Evolutionary conservation across 2,329 filamentous ascomycete genomes (phyloP), one percentile per base, ranked within the genome.

Genomic region (Exutisphaerella laricina): DNA sequence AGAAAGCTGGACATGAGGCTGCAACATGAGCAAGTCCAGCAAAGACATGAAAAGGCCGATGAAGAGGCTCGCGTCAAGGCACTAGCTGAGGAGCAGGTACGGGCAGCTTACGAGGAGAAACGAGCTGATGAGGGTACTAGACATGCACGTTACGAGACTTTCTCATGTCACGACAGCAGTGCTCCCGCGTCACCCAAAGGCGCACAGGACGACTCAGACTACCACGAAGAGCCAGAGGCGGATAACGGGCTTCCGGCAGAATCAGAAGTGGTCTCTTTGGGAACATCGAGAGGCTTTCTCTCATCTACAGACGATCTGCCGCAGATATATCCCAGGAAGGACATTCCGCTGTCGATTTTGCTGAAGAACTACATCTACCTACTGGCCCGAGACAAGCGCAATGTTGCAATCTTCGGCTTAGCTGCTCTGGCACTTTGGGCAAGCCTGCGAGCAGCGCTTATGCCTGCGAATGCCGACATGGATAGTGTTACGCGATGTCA

Each of bases 1-100:
- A 73, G 74, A 13, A 78, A 80, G 51, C 67, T 88, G 14, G 77
- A 80, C 39, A 55, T 49, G n/a, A 58, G 55, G 45, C 68, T 67
- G n/a, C 48, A 63, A 7, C 64, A 72, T 23, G 70, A 74, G 36
- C 66, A 70, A 42, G 48, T 51, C 36, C 49, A 53, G 55, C 36
- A 41, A 60, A 62, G 40, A 50, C 56, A 21, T 53, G 56, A n/a
- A 9, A 57, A 60, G 9, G 58, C 64, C 14, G 60, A 61, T 30
- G 64, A 67, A 12, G 51, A 60, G 23, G 45, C 47, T 3, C 39
- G 47, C 7, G 43, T 51, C 29, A 44, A 39, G 10, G 37, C 35
- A 16, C 17, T 50, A n/a, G 49, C 54, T 21, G 53, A 56, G 13
- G 52, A 61, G 41, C 53, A 54, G 33, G 34, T 54, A 9, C 20